Base-by-base conservation (phyloP, 441 rosid genomes). In the Isatis lusitanica region DNA sequence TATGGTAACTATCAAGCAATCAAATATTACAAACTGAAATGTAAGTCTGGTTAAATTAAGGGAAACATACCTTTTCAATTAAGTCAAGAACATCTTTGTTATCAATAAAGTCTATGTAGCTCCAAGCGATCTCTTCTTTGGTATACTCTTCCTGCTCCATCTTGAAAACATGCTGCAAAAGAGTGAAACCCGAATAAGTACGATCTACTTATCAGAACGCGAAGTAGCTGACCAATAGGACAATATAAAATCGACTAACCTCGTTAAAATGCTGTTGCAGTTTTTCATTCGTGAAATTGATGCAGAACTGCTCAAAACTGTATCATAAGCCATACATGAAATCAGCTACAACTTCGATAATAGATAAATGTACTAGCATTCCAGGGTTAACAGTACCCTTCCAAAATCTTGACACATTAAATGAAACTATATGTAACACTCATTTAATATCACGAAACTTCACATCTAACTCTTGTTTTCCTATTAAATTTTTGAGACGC, bases 261-360 rank as follows among this genome's bases (percentile, higher is more conserved):
- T 89, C 88, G 80, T 89, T 89, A 82, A 89, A 89, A 83, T 89
- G 94, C 68, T 89, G 94, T 71, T 89, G 94, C 78, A 89, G 83
- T 66, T 89, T 89, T 81, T 89, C 94, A 80, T 89, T 89, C 11
- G 92, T 87, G 77, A 85, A 89, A 70, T 89, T 89, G 83, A 88
- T 88, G 74, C 93, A 88, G 71, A 88, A 88, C 80, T 88, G 93
- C 86, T 88, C 93, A 75, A 88, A 89, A 79, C 94, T 89, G 82
- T 67, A 75, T 39, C 53, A 68, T 15, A 64, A 76, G 65, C 56
- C 42, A n/a, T 30, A 58, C 47, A 61, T 5, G n/a, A 31, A 70
- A 55, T 63, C 63, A 73, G 31, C 39, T 26, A 71, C 64, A 35
- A 52, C 58, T 50, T 64, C 6, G 5, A 42, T 33, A 42, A 51